Evolutionary conservation across 805 yeast genomes (phyloP), one percentile per base, ranked within the genome.

Genomic region (Candida easanensis): DNA sequence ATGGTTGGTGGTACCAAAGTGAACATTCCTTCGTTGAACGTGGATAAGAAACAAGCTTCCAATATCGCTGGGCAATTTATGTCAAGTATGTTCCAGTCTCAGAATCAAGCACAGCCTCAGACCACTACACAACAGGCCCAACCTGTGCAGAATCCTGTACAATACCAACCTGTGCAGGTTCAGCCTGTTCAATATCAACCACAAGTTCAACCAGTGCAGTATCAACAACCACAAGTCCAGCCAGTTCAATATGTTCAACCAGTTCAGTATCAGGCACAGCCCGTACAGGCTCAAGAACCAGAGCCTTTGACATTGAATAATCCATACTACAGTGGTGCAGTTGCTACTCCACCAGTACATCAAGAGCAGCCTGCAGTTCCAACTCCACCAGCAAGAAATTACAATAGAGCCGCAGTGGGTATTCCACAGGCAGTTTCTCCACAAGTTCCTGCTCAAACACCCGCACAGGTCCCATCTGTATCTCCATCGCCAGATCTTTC

Each of bases 401-500:
- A 49, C 23, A 13, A 20, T 5, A 42, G 52, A 23, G 25, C 52
- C 20, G 38, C 45, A 7, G 40, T 33, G 1, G 13, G 39, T 2
- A 13, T 44, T 3, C 47, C 49, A n/a, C 31, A 19, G 7, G 40
- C 20, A 18, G 30, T 23, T 4, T 3, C 20, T 8, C 23, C 25
- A 14, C 7, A 14, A 19, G 30, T n/a, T n/a, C n/a, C n/a, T n/a
- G n/a, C n/a, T n/a, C n/a, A n/a, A n/a, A n/a, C n/a, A n/a, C n/a
- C n/a, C n/a, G n/a, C 33, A 15, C 15, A 22, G 17, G 39, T 16
- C 15, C 36, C 42, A 23, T 18, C 45, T 33, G 26, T 26, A 13
- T 14, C 53, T 20, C 52, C 50, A 2, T 51, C 56, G n/a, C 56
- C 62, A 19, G 50, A 56, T 25, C 36, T 56, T 10, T 42, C 50